These are phyloP conservation scores for Acacia crassicarpa DNA, from an alignment of 306 rosid genomes.

Conservation along the genomic window DNA sequence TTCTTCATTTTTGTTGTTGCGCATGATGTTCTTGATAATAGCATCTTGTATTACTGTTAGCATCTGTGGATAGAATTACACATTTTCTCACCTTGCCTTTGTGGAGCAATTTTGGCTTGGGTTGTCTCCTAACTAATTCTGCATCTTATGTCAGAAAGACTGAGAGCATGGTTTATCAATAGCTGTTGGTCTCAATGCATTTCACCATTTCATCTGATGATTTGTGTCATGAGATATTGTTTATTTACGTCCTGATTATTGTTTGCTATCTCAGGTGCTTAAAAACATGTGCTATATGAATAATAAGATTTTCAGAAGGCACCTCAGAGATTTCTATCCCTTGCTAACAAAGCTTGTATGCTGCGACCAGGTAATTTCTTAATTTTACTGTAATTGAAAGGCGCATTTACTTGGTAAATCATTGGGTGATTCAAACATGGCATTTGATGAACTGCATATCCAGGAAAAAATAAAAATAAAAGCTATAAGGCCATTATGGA, in stretches of 20 bases:
- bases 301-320: constrained; percentile 81
- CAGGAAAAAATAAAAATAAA: not conserved
- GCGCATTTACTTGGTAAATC: constrained; percentile 23
- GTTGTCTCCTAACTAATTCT: too few relatives aligned
- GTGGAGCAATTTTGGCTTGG: not conserved
- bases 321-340: constrained; percentile 91
- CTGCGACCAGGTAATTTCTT: constrained; percentile 88
- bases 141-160: not conserved
- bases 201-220: not conserved
- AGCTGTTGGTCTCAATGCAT: not conserved
- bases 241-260: not conserved
- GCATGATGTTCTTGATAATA: not conserved
- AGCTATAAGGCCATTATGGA: not conserved
- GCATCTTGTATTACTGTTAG: not conserved
- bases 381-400: constrained; percentile 10
- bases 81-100: not conserved
- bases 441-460: constrained; percentile 11
- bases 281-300: constrained; percentile 92
- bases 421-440: constrained; percentile 11
- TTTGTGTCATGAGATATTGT: not conserved
- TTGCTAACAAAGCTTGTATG: constrained; percentile 91
- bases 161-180: not conserved
- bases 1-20: not conserved
- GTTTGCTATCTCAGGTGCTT: constrained; percentile 68
- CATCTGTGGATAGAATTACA: constrained; percentile 2